These are phyloP conservation scores for Globisporangium middletonii DNA, from an alignment of 352 stramenopile species.

Conservation along the genomic window DNA sequence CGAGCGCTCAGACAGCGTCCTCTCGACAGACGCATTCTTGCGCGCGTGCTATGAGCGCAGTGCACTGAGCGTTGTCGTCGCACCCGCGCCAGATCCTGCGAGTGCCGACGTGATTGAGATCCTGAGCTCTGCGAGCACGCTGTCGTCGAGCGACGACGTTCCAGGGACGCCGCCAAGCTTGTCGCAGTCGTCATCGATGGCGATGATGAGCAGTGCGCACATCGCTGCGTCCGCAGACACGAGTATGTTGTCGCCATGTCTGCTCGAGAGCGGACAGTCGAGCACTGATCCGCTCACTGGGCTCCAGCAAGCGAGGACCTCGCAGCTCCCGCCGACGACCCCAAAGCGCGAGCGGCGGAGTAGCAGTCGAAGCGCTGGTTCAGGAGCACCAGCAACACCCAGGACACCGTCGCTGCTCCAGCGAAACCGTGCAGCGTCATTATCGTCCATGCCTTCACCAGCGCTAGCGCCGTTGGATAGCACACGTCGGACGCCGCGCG, in stretches of 20 bases:
- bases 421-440: neutral
- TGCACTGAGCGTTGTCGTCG: neutral
- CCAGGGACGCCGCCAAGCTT: neutral
- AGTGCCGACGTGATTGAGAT: neutral
- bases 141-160: neutral
- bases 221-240: constrained; percentile 5
- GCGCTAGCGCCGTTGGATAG: neutral
- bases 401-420: neutral
- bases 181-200: too few relatives aligned
- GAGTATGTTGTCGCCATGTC: constrained; percentile 8
- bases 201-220: neutral
- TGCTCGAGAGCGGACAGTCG: constrained; percentile 5
- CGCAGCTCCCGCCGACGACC: constrained; percentile 3
- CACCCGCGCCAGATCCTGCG: too few relatives aligned
- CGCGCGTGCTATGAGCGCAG: neutral
- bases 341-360: neutral
- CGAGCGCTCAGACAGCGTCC: neutral
- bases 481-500: neutral
- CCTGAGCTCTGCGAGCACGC: neutral
- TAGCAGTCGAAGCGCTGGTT: too few relatives aligned
- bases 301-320: too few relatives aligned
- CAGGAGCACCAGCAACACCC: too few relatives aligned
- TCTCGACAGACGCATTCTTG: constrained; percentile 1
- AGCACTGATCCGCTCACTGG: neutral
- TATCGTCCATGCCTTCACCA: neutral